Evolutionary conservation across 1,284 basidiomycete genomes (phyloP), one percentile per base, ranked within the genome.

Genomic region (Inonotus obliquus): DNA sequence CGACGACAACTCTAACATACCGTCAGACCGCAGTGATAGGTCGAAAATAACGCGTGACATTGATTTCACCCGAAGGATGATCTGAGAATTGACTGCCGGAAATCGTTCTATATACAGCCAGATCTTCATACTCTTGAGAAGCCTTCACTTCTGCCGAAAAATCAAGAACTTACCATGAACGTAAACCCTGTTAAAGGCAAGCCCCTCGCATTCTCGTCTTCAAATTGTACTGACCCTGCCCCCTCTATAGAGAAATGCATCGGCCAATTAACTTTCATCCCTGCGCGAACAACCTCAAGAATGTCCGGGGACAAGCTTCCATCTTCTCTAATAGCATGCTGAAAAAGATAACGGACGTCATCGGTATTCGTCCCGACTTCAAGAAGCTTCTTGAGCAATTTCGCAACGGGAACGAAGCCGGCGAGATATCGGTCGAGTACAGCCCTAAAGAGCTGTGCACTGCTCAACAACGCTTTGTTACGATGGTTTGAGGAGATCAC

Each of bases 201-300:
- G 0, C 81, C 80, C 60, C 77, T 80, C 47, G 73, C 68, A 29
- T 69, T 71, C 32, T 76, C 74, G 52, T 83, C 78, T 0, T 70
- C 70, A 21, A 84, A 68, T 2, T 76, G 73, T 2, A 90, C 65
- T 1, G 79, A 73, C 2, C 86, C 81, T 4, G 74, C 70, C 2
- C 78, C 77, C 69, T 84, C 83, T 65, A 92, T 73, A 2, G 84
- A 88, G 63, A 91, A 81, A 67, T 92, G 89, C 62, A 84, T 81
- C 0, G 86, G 82, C 89, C 89, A 91, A 32, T 83, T 79, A 49
- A 84, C 83, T 70, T 82, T 86, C 78, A 89, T 84, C 0, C 82
- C 83, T 37, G 81, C 77, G 9, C 87, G 81, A 59, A 91, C 76
- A 23, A 90, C 71, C 54, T 91, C 89, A 47, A 91, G 71, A 47